These are phyloP conservation scores for Aureobasidium sp. DNA, from an alignment of 2,329 filamentous ascomycete genomes.

Conservation along the genomic window DNA sequence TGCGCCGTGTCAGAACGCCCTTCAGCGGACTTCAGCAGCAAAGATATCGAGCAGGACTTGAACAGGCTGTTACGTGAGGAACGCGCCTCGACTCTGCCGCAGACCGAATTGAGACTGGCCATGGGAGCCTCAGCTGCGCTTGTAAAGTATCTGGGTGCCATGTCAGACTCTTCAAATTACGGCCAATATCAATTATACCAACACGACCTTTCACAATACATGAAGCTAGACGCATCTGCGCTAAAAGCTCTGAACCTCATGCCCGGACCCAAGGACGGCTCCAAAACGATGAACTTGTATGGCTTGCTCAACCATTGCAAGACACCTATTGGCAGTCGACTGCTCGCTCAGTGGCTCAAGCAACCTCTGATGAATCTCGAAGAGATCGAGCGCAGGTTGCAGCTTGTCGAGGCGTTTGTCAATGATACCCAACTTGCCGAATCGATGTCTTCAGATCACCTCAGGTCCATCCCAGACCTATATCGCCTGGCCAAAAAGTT, in stretches of 20 bases:
- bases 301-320: conserved; percentile 96
- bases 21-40: conserved; percentile 69
- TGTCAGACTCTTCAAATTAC: conserved; percentile 90
- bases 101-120: conserved; percentile 87
- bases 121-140: conserved; percentile 92
- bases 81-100: conserved; percentile 67
- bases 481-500: conserved; percentile 93
- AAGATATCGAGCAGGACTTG: conserved; percentile 93
- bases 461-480: conserved; percentile 86
- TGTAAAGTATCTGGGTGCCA: conserved; percentile 86
- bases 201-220: conserved; percentile 92
- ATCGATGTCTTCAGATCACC: conserved; percentile 92
- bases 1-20: conserved; percentile 80
- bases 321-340: conserved; percentile 81
- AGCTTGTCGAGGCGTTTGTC: conserved; percentile 91
- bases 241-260: conserved; percentile 93
- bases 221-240: conserved; percentile 95
- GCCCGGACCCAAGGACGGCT: conserved; percentile 87
- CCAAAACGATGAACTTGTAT: conserved; percentile 96
- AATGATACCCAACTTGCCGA: conserved; percentile 88
- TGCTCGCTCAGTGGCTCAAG: conserved; percentile 94
- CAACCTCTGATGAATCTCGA: conserved; percentile 87
- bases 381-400: conserved; percentile 85
- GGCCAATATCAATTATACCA: conserved; percentile 96
- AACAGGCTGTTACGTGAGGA: conserved; percentile 83